Evolutionary conservation across 352 stramenopile species (phyloP), one percentile per base, ranked within the genome.

Genomic region (Phytophthora podocarpi): DNA sequence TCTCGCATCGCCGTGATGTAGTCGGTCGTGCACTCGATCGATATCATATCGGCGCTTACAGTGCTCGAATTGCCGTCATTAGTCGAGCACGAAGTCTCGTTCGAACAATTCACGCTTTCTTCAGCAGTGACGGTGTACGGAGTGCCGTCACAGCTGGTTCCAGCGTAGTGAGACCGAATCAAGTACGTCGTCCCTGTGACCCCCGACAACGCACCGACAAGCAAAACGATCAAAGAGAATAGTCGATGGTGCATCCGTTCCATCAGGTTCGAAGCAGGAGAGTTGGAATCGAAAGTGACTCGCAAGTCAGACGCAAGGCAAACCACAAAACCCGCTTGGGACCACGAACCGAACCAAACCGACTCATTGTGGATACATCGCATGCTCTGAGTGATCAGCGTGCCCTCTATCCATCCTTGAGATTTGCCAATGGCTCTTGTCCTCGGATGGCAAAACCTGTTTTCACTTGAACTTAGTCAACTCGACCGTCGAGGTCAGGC

Each of bases 141-240:
- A 0, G 56, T 64, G 10, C 46, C 56, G 16, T 50, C 40, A 27
- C 56, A 64, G 1, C 32, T 24, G 4, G 43, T 30, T 8, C 48
- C 48, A 24, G 23, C 24, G 48, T 58, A 64, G 30, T 55, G 42
- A 47, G 56, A 52, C 46, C 8, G 49, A 20, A 64, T 40, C 45
- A 21, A 31, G 27, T 43, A 63, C 4, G 37, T 52, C 12, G 32
- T 51, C 20, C 20, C 41, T 9, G 48, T 30, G 2, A 28, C 39
- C 12, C 34, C 24, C 9, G 32, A 16, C 18, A 56, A 16, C 11
- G 26, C 21, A 10, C 15, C 15, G 16, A 30, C 31, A 37, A 47
- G 20, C n/a, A 52, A 12, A 1, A 42, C 2, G n/a, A 46, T 2
- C 4, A 37, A 32, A 3, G 10, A 26, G 15, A 62, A 13, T 9